Evolutionary conservation across 345 rosid genomes (phyloP).

Genomic region (Punica granatum): DNA sequence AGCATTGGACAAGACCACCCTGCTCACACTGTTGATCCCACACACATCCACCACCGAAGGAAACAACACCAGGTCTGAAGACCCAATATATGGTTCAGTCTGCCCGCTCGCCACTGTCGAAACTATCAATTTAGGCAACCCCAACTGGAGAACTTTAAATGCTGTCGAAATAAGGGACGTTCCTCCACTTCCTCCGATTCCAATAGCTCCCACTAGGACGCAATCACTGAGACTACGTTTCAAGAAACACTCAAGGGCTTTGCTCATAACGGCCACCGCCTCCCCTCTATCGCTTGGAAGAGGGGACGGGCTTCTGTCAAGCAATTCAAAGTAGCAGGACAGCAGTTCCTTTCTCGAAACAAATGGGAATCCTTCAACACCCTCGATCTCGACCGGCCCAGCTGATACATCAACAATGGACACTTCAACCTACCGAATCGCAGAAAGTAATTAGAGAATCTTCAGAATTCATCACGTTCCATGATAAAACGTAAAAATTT

Average conservation of each 20-base stretch:
- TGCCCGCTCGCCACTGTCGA: constrained; percentile 92
- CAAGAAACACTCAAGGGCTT: constrained; percentile 52
- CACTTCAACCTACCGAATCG: constrained; percentile 41
- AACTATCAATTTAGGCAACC: constrained; percentile 73
- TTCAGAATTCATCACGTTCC: not conserved
- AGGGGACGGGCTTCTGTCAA: constrained; percentile 10
- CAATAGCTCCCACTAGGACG: constrained; percentile 58
- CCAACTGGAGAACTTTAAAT: constrained; percentile 67
- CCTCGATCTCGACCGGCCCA: constrained; percentile 26
- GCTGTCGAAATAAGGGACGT: constrained; percentile 70
- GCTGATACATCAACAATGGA: constrained; percentile 76
- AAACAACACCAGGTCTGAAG: constrained; percentile 69
- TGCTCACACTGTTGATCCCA: constrained; percentile 84
- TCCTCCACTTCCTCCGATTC: constrained; percentile 88
- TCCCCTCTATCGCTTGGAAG: constrained; percentile 64
- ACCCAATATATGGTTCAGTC: constrained; percentile 71
- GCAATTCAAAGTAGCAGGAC: constrained; percentile 26
- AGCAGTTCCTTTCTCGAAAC: constrained; percentile 51
- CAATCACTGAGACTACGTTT: constrained; percentile 24
- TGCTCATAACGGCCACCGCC: constrained; percentile 66
- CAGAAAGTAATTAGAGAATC: constrained; percentile 1
- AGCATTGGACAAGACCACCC: constrained; percentile 69
- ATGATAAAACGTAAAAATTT: not conserved
- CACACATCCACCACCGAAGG: constrained; percentile 89
- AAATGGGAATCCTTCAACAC: constrained; percentile 34